Evolutionary conservation across 345 rosid genomes (phyloP), one percentile per base, ranked within the genome.

Genomic region (Ricinus communis): DNA sequence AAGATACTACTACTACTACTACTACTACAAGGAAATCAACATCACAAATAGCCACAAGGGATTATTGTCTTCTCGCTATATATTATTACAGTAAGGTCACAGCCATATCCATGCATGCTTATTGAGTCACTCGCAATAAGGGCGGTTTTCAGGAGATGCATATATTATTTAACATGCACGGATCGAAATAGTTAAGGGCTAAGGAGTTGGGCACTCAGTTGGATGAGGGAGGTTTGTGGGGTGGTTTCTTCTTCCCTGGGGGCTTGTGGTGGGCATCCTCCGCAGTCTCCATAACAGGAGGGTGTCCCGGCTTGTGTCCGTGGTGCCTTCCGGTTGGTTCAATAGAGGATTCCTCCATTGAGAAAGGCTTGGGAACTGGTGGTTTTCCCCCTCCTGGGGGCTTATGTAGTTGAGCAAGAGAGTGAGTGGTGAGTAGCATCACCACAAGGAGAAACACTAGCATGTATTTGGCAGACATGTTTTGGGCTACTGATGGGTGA

Each of bases 371-470:
- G n/a, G n/a, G n/a, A n/a, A n/a, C n/a, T n/a, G n/a, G n/a, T n/a
- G n/a, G n/a, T n/a, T n/a, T n/a, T n/a, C n/a, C n/a, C n/a, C n/a
- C n/a, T n/a, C n/a, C n/a, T n/a, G n/a, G n/a, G n/a, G n/a, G n/a
- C n/a, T n/a, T n/a, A n/a, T n/a, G n/a, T 18, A 24, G 53, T 28
- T 33, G 28, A 5, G 78, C 64, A 60, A 60, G 64, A 36, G 64
- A 36, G 5, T 19, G 45, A 36, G 64, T 60, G 64, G 64, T 36
- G 46, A 60, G 64, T 33, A 60, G 46, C 64, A 60, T 25, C 64
- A 60, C 64, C 15, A n/a, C n/a, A n/a, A 66, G 30, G 28, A 66
- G 11, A 25, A 50, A 51, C 58, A 51, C 46, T 14, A 51, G 59
- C 52, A 64, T 27, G 21, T 15, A 28, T 46, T 64, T 46, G 38